Percentiles rank a stretch among this genome's conserved stretches.
These are phyloP conservation scores for Penicillium antarcticum DNA, from an alignment of 495 filamentous ascomycete species.

Conservation along the genomic window DNA sequence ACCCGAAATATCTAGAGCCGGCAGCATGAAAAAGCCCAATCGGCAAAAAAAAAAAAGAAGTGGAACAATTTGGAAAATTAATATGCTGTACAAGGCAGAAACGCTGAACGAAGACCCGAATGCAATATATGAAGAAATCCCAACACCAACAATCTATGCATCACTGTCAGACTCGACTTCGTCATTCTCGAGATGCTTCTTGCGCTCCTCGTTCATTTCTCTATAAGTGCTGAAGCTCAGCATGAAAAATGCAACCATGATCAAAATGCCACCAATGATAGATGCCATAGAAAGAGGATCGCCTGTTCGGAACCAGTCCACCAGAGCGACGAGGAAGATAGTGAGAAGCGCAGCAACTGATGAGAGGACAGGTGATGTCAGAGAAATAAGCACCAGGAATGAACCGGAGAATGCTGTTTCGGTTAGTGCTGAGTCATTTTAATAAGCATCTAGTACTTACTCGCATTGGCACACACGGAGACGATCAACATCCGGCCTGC, in stretches of 20 bases:
- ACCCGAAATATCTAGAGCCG: neutral
- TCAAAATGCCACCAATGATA: conserved; percentile 77
- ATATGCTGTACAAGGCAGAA: neutral
- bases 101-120: neutral
- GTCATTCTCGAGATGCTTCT: conserved; percentile 49
- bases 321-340: conserved; percentile 91
- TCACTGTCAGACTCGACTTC: conserved; percentile 42
- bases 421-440: conserved; percentile 6
- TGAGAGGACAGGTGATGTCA: conserved; percentile 88
- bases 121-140: neutral
- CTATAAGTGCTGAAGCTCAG: conserved; percentile 88
- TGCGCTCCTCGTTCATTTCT: conserved; percentile 83
- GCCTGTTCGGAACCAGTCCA: conserved; percentile 82
- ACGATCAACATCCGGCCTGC: conserved; percentile 76
- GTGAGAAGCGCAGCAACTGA: conserved; percentile 90
- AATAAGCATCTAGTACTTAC: conserved; percentile 38
- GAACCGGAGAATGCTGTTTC: conserved; percentile 75
- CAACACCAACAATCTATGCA: conserved; percentile 25
- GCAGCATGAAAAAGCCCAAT: neutral
- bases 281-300: conserved; percentile 69
- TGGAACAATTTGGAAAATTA: neutral
- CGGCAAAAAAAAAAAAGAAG: neutral
- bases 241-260: conserved; percentile 80
- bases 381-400: conserved; percentile 85
- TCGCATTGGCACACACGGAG: conserved; percentile 79